A percentile compares a stretch with the other conserved stretches of the same genome.
Conservation (phyloP, 768 basidiomycete genomes). For the Rhizopogon vesiculosus region DNA sequence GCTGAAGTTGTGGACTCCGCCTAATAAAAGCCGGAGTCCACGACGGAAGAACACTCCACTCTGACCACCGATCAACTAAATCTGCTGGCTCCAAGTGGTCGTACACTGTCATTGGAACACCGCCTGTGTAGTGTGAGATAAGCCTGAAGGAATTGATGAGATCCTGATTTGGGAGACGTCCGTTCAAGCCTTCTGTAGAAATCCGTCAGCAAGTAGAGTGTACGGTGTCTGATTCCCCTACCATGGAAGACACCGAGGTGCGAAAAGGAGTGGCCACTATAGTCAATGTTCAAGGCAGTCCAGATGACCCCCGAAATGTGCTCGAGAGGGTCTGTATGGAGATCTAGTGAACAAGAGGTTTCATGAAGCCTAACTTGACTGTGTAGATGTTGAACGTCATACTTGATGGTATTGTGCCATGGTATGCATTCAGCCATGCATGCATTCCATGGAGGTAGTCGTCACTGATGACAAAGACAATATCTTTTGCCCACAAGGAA, state of each 20-base stretch:
- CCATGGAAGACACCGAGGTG: slow-evolving; percentile 95
- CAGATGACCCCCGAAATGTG: slow-evolving; percentile 86
- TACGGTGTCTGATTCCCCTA: slow-evolving; percentile 27
- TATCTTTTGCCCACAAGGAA: slow-evolving; percentile 93
- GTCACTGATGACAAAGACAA: slow-evolving; percentile 87
- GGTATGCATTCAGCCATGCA: slow-evolving; percentile 86
- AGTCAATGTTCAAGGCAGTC: slow-evolving; percentile 93
- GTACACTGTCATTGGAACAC: slow-evolving; percentile 77
- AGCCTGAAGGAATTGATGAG: slow-evolving; percentile 76
- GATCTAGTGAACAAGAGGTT: slow-evolving; percentile 38
- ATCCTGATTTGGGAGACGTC: slow-evolving; percentile 94
- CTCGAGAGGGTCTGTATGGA: slow-evolving; percentile 57
- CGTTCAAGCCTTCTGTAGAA: slow-evolving; percentile 87
- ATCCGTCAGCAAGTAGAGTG: background rate
- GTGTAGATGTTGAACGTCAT: slow-evolving; percentile 8
- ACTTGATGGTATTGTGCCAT: slow-evolving; percentile 67
- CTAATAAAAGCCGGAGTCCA: slow-evolving; percentile 46
- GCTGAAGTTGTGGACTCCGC: slow-evolving; percentile 38
- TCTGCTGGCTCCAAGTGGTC: slow-evolving; percentile 61
- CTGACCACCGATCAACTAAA: slow-evolving; percentile 22
- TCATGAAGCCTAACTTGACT: background rate
- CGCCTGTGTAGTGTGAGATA: slow-evolving; percentile 68
- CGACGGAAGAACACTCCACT: slow-evolving; percentile 28
- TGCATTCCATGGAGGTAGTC: slow-evolving; percentile 89
- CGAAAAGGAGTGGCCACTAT: slow-evolving; percentile 94